These are phyloP conservation scores for Pichia sp. DNA, from an alignment of 1,139 yeast genomes.

Conservation along the genomic window DNA sequence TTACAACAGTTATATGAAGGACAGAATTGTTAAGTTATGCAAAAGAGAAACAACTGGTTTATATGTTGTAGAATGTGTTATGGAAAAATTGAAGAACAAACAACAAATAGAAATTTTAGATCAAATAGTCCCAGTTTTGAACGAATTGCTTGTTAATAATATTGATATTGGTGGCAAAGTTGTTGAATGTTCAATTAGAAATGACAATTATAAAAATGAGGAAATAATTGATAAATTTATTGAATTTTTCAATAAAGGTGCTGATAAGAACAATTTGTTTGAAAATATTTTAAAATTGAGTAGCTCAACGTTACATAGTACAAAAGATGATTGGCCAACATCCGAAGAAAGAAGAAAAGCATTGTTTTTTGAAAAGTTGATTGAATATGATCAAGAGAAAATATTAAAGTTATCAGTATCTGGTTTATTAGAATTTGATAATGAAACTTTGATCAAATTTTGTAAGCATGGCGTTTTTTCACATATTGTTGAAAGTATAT, in stretches of 20 bases:
- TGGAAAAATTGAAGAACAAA: conserved; percentile 53
- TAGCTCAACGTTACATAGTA: conserved; percentile 71
- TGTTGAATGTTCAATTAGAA: conserved; percentile 58
- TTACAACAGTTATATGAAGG: conserved; percentile 65
- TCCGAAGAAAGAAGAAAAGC: conserved; percentile 83
- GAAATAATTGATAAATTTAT: conserved; percentile 58
- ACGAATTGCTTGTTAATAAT: conserved; percentile 57
- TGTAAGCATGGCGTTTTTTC: conserved; percentile 85
- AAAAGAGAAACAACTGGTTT: conserved; percentile 77
- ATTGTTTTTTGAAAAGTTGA: conserved; percentile 62
- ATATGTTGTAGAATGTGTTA: conserved; percentile 66
- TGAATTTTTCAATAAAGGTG: conserved; percentile 36
- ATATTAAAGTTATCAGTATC: conserved; percentile 55
- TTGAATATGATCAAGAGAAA: conserved; percentile 50
- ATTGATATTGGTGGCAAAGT: conserved; percentile 64
- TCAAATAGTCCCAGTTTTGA: conserved; percentile 60
- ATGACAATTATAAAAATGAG: conserved; percentile 56
- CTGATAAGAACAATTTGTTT: conserved; percentile 41
- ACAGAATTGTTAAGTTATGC: conserved; percentile 63
- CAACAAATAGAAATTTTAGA: conserved; percentile 62
- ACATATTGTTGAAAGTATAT: conserved; percentile 66
- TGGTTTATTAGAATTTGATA: conserved; percentile 46
- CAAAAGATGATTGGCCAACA: conserved; percentile 86
- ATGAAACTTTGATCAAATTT: conserved; percentile 47
- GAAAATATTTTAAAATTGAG: conserved; percentile 62